phyloP scores from a whole-genome alignment of 805 yeast genomes.

The Wickerhamiella azyma region DNA sequence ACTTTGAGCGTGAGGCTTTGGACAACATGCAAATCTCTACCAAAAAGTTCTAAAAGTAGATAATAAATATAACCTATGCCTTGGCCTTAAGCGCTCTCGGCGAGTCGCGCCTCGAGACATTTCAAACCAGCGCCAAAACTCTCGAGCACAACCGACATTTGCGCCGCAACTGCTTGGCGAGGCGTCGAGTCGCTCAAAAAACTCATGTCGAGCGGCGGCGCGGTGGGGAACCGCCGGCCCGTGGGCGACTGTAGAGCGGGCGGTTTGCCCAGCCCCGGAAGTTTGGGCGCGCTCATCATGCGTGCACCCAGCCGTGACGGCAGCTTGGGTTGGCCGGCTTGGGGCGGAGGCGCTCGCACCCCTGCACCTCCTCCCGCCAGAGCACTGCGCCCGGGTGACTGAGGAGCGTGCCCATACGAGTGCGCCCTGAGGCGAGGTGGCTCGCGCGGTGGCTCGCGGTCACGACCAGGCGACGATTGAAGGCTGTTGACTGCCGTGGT shows the following conservation, averaged over 20 bases:
- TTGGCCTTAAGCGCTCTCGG: background rate
- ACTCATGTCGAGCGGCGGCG: conserved; percentile 26
- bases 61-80: background rate
- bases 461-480: conserved; percentile 37
- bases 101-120: conserved; percentile 7
- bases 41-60: conserved; percentile 12
- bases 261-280: background rate
- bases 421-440: conserved; percentile 22
- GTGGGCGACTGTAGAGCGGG: background rate
- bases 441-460: conserved; percentile 18
- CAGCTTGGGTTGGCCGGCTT: conserved; percentile 14
- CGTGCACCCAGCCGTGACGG: conserved; percentile 4
- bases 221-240: conserved; percentile 17
- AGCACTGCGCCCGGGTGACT: conserved; percentile 1
- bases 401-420: conserved; percentile 14
- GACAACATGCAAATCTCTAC: conserved; percentile 50
- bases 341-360: too few species aligned
- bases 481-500: conserved; percentile 17
- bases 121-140: conserved; percentile 20
- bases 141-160: conserved; percentile 23
- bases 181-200: conserved; percentile 29
- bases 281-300: conserved; percentile 2
- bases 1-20: conserved; percentile 71
- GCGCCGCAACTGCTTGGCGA: conserved; percentile 22
- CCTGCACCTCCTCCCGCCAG: background rate